Conservation (phyloP, 1,139 yeast genomes). For the Hansenula lynferdii region DNA sequence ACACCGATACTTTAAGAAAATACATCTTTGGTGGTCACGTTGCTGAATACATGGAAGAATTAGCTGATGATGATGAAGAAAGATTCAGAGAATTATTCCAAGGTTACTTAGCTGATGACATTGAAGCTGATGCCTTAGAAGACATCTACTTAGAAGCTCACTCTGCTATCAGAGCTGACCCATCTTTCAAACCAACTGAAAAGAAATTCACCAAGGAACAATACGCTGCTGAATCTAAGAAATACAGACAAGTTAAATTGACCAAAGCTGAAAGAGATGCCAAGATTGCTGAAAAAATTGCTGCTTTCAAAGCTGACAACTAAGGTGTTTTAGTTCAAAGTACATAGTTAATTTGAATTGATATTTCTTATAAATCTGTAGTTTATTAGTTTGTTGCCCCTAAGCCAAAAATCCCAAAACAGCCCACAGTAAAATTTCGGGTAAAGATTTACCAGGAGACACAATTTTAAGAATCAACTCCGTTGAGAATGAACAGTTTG, state of each 20-base stretch:
- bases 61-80: constrained; percentile 99
- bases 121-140: constrained; percentile 96
- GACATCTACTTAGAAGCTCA: constrained; percentile 95
- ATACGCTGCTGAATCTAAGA: constrained; percentile 95
- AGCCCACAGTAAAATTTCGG: too few relatives aligned
- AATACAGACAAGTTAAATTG: constrained; percentile 85
- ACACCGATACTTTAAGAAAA: constrained; percentile 95
- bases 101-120: constrained; percentile 94
- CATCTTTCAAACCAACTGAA: constrained; percentile 83
- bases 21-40: constrained; percentile 99
- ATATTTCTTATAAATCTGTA: too few relatives aligned
- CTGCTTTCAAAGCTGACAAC: constrained; percentile 47
- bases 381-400: too few relatives aligned
- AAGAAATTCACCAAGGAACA: constrained; percentile 97
- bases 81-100: constrained; percentile 96
- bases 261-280: constrained; percentile 90
- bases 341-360: too few relatives aligned
- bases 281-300: constrained; percentile 87
- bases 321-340: too few relatives aligned
- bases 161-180: constrained; percentile 95
- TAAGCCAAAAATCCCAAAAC: too few relatives aligned
- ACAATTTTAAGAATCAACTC: too few relatives aligned
- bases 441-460: too few relatives aligned
- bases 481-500: too few relatives aligned
- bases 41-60: constrained; percentile 99